Evolutionary conservation across 148 eudicot species (phyloP), one percentile per base, ranked within the genome.

Genomic region (Rhododendron molle): DNA sequence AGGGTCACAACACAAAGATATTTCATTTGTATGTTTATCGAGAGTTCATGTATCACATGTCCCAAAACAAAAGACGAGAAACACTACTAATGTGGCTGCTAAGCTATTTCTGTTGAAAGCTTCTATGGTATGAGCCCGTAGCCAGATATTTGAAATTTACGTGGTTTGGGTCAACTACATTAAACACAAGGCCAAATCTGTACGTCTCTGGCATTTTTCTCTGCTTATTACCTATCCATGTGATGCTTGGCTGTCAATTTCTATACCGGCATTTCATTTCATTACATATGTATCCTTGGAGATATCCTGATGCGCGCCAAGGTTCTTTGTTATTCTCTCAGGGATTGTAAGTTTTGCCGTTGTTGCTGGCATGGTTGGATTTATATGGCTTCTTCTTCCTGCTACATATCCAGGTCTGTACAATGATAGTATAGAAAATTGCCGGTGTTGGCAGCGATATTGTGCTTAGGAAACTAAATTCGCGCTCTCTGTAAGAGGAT

Each of bases 391-490:
- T 81, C 92, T 96, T 58, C 89, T 88, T 72, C 98, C 98, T 1
- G 79, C 90, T 78, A 93, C 98, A 36, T 58, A 52, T 78, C 96
- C 94, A 38, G 87, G 88, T 88, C 77, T 93, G 90, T 94, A 90
- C 78, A 95, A 92, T 85, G 52, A 60, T 40, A 87, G 85, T 86
- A 90, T 80, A 62, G 94, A 92, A 82, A 82, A 86, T 85, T 96
- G 99, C 93, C 85, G 28, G 49, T 95, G 97, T 88, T 96, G 99
- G 99, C 98, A 92, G 77, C 88, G 92, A 85, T 91, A 90, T 85
- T 96, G 98, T 90, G 76, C 86, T 83, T 92, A 71, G 76, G 92
- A 94, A 89, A 83, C 86, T 93, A 90, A 84, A 60, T 38, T 60
- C 50, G 44, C 72, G 32, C 67, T 72, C 18, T 83, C n/a, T 65